These are phyloP conservation scores for Elsinoe batatas DNA, from an alignment of 2,329 filamentous ascomycete species.

Conservation along the genomic window DNA sequence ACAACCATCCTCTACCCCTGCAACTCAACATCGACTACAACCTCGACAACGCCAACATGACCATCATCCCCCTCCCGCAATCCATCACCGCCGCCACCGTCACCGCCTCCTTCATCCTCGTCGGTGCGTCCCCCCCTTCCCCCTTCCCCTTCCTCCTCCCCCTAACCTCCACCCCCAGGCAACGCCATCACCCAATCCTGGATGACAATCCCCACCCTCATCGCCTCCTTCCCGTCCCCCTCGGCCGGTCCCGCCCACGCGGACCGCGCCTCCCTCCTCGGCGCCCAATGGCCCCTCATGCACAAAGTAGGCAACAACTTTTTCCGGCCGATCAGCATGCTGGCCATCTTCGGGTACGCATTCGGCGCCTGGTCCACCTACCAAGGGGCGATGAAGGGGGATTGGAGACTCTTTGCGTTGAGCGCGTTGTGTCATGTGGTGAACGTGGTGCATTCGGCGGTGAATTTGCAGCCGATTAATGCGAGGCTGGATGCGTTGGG, in stretches of 20 bases:
- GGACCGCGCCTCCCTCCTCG: conserved; percentile 36
- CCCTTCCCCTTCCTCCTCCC: neutral
- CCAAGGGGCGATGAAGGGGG: conserved; percentile 23
- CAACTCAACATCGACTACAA: neutral
- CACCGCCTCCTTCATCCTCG: conserved; percentile 6
- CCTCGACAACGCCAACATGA: neutral
- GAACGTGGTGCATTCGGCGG: conserved; percentile 40
- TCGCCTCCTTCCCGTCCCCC: conserved; percentile 36
- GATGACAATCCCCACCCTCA: conserved; percentile 42
- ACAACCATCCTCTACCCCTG: neutral
- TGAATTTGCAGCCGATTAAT: conserved; percentile 45
- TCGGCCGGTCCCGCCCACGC: conserved; percentile 33
- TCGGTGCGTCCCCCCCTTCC: neutral
- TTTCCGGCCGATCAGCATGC: conserved; percentile 42
- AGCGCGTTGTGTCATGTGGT: conserved; percentile 37
- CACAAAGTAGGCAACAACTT: conserved; percentile 43
- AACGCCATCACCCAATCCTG: conserved; percentile 45
- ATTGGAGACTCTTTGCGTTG: conserved; percentile 38
- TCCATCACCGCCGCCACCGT: conserved; percentile 8
- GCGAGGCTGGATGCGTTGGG: conserved; percentile 37
- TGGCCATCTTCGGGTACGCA: conserved; percentile 40
- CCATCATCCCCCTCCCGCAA: neutral
- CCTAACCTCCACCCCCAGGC: conserved; percentile 25
- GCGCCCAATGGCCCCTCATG: conserved; percentile 41
- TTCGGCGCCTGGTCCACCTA: conserved; percentile 34